Percentiles rank a stretch among this genome's conserved stretches.
Evolutionary conservation across 2,329 filamentous ascomycete genomes (phyloP).

Genomic region (Plectosphaerella cucumerina): DNA sequence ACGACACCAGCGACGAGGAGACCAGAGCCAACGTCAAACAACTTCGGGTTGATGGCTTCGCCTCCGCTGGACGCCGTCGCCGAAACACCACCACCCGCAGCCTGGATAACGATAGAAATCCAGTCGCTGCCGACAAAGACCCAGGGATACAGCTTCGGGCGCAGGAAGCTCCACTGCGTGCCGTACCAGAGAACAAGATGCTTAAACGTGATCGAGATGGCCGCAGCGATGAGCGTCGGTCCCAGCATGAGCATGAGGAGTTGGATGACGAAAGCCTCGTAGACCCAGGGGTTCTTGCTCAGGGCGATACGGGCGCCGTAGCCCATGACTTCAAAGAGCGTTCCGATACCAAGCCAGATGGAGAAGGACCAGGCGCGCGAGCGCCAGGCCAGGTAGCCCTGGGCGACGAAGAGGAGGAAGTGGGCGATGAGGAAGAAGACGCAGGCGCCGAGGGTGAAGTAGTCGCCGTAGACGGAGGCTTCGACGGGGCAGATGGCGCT

Average conservation of each 20-base stretch:
- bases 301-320: slow-evolving; percentile 37
- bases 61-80: slow-evolving; percentile 11
- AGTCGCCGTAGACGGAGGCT: slow-evolving; percentile 17
- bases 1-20: slow-evolving; percentile 17
- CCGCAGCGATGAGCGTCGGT: slow-evolving; percentile 36
- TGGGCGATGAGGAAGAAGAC: slow-evolving; percentile 30
- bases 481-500: slow-evolving; percentile 12
- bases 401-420: slow-evolving; percentile 24
- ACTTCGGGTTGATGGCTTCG: neutral
- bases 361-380: slow-evolving; percentile 34
- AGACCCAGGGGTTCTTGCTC: slow-evolving; percentile 33
- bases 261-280: slow-evolving; percentile 34
- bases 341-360: slow-evolving; percentile 28
- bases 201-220: slow-evolving; percentile 39
- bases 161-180: slow-evolving; percentile 30
- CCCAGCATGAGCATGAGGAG: slow-evolving; percentile 37
- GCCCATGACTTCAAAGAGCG: slow-evolving; percentile 34
- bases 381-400: slow-evolving; percentile 24
- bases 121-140: slow-evolving; percentile 45
- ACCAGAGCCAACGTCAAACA: slow-evolving; percentile 2
- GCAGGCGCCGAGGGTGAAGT: slow-evolving; percentile 17
- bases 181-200: slow-evolving; percentile 38
- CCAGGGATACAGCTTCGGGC: slow-evolving; percentile 37
- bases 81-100: slow-evolving; percentile 15
- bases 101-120: slow-evolving; percentile 24